These are phyloP conservation scores for Metroxylon sagu DNA, from an alignment of 176 grass and related monocot genomes.

Conservation along the genomic window DNA sequence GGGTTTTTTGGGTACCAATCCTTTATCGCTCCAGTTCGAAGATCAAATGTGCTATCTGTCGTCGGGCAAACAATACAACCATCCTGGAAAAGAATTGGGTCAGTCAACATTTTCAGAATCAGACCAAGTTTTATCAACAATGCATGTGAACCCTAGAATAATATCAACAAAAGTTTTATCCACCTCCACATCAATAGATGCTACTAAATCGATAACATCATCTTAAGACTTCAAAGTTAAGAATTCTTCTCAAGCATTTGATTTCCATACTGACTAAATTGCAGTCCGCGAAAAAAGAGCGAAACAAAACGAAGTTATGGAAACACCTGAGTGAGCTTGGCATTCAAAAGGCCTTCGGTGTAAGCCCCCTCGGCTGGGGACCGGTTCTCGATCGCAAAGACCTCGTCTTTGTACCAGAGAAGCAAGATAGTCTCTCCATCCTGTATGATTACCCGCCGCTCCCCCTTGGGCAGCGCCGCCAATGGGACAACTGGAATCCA, in stretches of 20 bases:
- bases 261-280: background rate
- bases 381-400: conserved; percentile 81
- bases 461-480: conserved; percentile 66
- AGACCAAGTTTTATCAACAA: background rate
- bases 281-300: too few species aligned
- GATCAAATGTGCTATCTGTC: conserved; percentile 93
- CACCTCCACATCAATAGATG: background rate
- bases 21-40: conserved; percentile 76
- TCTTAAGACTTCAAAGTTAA: too few species aligned
- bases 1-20: conserved; percentile 98
- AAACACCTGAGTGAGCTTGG: conserved; percentile 92
- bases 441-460: conserved; percentile 89
- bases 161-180: background rate
- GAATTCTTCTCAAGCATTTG: too few species aligned
- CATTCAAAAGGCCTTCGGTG: conserved; percentile 90
- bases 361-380: conserved; percentile 94
- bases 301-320: background rate
- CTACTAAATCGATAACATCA: too few species aligned
- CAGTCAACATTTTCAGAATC: background rate
- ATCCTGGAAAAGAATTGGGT: conserved; percentile 46
- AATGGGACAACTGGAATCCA: conserved; percentile 88
- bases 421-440: conserved; percentile 76
- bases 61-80: conserved; percentile 89
- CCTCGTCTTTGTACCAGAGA: conserved; percentile 92
- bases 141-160: too few species aligned